Evolutionary conservation across 164 flowering plant genomes (phyloP).

Genomic region (Amborella trichopoda): DNA sequence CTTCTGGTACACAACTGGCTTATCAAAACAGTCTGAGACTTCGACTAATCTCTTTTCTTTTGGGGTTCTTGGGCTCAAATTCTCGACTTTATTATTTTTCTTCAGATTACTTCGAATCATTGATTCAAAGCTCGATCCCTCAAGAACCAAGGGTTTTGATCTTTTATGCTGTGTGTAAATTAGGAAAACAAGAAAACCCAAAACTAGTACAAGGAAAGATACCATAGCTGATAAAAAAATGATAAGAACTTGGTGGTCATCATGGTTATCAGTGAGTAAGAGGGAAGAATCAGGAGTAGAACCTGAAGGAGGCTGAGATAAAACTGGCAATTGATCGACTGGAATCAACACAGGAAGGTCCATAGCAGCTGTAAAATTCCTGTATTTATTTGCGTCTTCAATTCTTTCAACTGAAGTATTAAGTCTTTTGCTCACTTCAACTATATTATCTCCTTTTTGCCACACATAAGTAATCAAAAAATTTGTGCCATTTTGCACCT

Average conservation of each 20-base stretch:
- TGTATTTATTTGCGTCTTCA: slow-evolving; percentile 14
- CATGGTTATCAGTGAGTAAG: background rate
- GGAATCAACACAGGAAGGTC: slow-evolving; percentile 14
- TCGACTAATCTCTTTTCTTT: slow-evolving; percentile 48
- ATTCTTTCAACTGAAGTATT: slow-evolving; percentile 15
- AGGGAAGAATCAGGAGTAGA: background rate
- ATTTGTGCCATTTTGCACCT: slow-evolving; percentile 17
- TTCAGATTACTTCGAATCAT: slow-evolving; percentile 14
- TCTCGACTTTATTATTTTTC: slow-evolving; percentile 10
- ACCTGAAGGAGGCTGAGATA: slow-evolving; percentile 9
- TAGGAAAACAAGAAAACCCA: slow-evolving; percentile 6
- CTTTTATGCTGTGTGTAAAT: slow-evolving; percentile 2
- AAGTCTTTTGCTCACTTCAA: slow-evolving; percentile 15
- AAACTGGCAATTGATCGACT: slow-evolving; percentile 11
- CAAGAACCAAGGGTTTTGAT: slow-evolving; percentile 14
- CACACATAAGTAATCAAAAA: slow-evolving; percentile 43
- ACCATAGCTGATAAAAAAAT: slow-evolving; percentile 4
- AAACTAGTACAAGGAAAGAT: slow-evolving; percentile 1
- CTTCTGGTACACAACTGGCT: slow-evolving; percentile 33
- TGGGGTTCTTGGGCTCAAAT: slow-evolving; percentile 14
- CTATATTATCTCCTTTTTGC: slow-evolving; percentile 24
- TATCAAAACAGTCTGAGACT: slow-evolving; percentile 44
- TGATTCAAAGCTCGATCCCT: slow-evolving; percentile 21
- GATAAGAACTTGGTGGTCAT: background rate
- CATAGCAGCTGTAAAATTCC: slow-evolving; percentile 13